Base-by-base conservation (phyloP, 2,329 filamentous ascomycete species). In the Aspergillus sp. region DNA sequence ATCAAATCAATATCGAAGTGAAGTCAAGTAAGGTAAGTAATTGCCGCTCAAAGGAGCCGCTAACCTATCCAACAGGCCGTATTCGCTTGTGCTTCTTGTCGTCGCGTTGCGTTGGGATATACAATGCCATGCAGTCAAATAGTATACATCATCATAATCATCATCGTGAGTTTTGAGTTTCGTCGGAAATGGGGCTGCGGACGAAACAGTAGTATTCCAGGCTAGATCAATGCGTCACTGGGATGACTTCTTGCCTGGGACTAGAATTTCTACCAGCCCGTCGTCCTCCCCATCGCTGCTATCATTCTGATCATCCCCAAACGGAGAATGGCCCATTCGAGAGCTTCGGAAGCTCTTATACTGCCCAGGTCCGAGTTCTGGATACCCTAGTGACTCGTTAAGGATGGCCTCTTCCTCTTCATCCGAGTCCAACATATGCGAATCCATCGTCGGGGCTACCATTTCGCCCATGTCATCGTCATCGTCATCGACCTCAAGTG, bases 311-410 rank as follows among this genome's bases (percentile, higher is more conserved):
- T 75, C 72, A 21, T 73, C 68, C 8, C 70, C 72, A 33, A 70
- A 73, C 21, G 73, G 68, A 21, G 73, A 73, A 33, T 64, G 66
- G 11, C 67, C 62, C 41, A 65, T 59, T 48, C 66, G 69, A 47
- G 70, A 66, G 58, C 64, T 66, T 45, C 63, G 74, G 76, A 51
- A 81, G 76, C 68, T 87, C 43, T 68, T 67, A 55, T 75, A 75
- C 51, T 72, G 66, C 12, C 59, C 67, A 9, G 69, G 61, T 2
- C 66, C 85, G 76, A 89, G 85, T 62, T 85, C 86, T 64, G 89
- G 89, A 57, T 89, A 87, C 14, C 86, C 87, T 74, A 89, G 84
- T 65, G 87, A 86, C 61, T 89, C 85, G 41, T 86, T 84, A 27
- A 85, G 75, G 39, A 77, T 73, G 23, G 74, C 82, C 5, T 85